These are phyloP conservation scores for Globisporangium mamillatum DNA, from an alignment of 352 stramenopile species.

Conservation along the genomic window DNA sequence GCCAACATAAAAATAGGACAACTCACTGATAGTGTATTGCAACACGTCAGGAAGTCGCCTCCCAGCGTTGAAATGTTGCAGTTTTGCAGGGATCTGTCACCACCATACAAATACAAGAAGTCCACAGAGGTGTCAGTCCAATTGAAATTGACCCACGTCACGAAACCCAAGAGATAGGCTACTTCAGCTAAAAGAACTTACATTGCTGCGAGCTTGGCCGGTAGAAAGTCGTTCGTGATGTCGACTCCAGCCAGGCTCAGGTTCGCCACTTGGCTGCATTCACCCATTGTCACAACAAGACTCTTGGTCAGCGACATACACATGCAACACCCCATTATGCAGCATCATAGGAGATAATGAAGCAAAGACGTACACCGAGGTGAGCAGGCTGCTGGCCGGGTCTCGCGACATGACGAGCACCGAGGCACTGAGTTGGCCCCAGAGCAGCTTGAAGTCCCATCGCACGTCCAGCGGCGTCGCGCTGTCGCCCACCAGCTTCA, in stretches of 20 bases:
- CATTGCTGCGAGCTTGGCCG: neutral
- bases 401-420: neutral
- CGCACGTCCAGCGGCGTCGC: neutral
- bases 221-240: conserved; percentile 6
- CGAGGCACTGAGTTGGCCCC: neutral
- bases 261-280: conserved; percentile 4
- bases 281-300: neutral
- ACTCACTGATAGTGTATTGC: neutral
- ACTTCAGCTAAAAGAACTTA: neutral
- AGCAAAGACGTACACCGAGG: neutral
- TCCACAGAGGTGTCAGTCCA: neutral
- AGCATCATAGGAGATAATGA: too few relatives aligned
- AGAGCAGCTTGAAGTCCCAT: conserved; percentile 9
- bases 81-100: conserved; percentile 2
- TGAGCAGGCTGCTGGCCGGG: neutral
- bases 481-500: conserved; percentile 5
- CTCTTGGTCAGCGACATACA: neutral
- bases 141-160: neutral
- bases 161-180: neutral
- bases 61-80: neutral
- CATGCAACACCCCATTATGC: too few relatives aligned
- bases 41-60: neutral
- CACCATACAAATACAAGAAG: neutral
- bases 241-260: conserved; percentile 4
- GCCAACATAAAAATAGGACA: neutral